Evolutionary conservation across 176 grass and related monocot species (phyloP).

Genomic region (Oryza coarctata): DNA sequence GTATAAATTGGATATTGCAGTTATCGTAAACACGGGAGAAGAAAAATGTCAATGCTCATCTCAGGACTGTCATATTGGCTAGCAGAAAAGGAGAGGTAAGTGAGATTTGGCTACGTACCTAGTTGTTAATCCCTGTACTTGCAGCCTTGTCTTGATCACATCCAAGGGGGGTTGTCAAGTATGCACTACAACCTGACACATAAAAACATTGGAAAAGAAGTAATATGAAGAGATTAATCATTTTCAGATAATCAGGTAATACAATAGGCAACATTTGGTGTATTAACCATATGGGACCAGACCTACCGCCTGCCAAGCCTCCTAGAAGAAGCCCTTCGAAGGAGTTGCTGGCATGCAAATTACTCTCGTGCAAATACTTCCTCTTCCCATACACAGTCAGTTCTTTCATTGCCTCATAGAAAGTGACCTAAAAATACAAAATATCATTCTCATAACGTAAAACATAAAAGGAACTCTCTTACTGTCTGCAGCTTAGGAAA

Average conservation of each 20-base stretch:
- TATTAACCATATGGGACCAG: conserved; percentile 1
- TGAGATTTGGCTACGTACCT: conserved; percentile 46
- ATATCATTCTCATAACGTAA: conserved; percentile 24
- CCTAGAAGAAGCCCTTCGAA: conserved; percentile 88
- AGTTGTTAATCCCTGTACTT: conserved; percentile 84
- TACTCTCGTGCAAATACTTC: conserved; percentile 57
- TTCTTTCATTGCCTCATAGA: conserved; percentile 90
- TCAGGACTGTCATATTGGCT: neutral
- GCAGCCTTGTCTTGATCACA: conserved; percentile 88
- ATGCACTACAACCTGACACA: conserved; percentile 73
- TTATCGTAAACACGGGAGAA: neutral
- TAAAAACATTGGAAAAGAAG: conserved; percentile 24
- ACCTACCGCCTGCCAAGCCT: conserved; percentile 80
- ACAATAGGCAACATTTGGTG: neutral
- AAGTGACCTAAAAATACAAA: conserved; percentile 70
- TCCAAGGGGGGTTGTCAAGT: conserved; percentile 84
- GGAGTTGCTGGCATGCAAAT: conserved; percentile 64
- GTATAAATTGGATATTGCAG: neutral
- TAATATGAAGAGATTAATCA: conserved; percentile 11
- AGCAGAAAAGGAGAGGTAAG: neutral
- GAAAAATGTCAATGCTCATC: neutral
- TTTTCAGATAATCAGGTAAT: neutral
- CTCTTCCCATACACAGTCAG: conserved; percentile 58
- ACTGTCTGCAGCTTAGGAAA: neutral
- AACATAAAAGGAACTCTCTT: neutral